A percentile compares a stretch with the other conserved stretches of the same genome.
These are phyloP conservation scores for Agrocybe praecox DNA, from an alignment of 768 basidiomycete genomes.

Conservation along the genomic window DNA sequence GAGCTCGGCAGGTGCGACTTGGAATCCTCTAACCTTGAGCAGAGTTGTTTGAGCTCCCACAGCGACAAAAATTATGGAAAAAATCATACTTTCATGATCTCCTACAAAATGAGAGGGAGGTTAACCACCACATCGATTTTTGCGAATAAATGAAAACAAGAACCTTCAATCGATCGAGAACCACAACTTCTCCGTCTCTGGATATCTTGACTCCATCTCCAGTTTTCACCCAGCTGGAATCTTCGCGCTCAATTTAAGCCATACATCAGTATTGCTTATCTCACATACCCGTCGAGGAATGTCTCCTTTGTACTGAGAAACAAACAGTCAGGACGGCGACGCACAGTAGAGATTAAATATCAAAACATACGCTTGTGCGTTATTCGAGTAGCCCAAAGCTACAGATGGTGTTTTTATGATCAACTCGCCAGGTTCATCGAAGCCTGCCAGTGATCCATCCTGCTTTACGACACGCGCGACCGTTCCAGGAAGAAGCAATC, in stretches of 20 bases:
- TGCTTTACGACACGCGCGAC: constrained; percentile 54
- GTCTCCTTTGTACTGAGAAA: constrained; percentile 63
- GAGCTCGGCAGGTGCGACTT: constrained; percentile 75
- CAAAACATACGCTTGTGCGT: constrained; percentile 58
- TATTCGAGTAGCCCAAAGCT: constrained; percentile 59
- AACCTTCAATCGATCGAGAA: constrained; percentile 68
- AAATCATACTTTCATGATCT: constrained; percentile 44
- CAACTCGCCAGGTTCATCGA: constrained; percentile 64
- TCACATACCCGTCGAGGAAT: constrained; percentile 60
- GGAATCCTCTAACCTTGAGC: constrained; percentile 60
- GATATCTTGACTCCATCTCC: constrained; percentile 66
- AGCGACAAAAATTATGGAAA: constrained; percentile 3
- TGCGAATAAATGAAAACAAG: not conserved
- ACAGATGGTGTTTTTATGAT: constrained; percentile 54
- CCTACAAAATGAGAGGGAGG: constrained; percentile 23
- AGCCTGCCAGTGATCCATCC: constrained; percentile 58
- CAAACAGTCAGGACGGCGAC: not conserved
- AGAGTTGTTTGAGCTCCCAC: constrained; percentile 31
- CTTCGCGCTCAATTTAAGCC: not conserved
- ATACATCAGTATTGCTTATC: constrained; percentile 1
- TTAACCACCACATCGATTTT: not conserved
- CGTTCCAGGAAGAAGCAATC: constrained; percentile 58
- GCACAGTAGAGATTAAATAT: not conserved
- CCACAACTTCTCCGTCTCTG: constrained; percentile 55
- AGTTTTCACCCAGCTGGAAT: constrained; percentile 62